These are phyloP conservation scores for Pterocarpus macrocarpus DNA, from an alignment of 306 rosid genomes.

Conservation along the genomic window DNA sequence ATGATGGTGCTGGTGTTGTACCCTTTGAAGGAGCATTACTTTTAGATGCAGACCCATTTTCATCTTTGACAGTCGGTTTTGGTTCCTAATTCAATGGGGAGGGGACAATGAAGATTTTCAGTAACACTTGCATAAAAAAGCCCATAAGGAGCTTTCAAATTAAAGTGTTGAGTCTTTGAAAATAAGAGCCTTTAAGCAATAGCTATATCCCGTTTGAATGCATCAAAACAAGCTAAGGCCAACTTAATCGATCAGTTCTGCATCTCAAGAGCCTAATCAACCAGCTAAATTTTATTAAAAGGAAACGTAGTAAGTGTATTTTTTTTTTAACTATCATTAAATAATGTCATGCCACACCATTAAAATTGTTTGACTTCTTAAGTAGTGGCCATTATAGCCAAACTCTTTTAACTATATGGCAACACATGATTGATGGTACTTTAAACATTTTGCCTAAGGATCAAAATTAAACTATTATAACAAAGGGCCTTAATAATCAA, in stretches of 20 bases:
- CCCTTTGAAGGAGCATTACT: conserved; percentile 62
- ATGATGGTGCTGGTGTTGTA: conserved; percentile 45
- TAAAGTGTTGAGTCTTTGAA: neutral
- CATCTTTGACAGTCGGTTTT: conserved; percentile 66
- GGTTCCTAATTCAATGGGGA: conserved; percentile 60
- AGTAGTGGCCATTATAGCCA: conserved; percentile 2
- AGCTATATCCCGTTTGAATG: conserved; percentile 11
- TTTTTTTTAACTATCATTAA: neutral
- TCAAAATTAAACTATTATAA: neutral
- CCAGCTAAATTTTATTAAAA: conserved; percentile 9
- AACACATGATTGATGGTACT: conserved; percentile 1
- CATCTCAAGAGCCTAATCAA: neutral
- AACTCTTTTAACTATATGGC: neutral
- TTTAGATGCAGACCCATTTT: conserved; percentile 58
- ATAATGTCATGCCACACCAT: conserved; percentile 18
- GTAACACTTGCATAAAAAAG: neutral
- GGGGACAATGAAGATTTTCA: conserved; percentile 28
- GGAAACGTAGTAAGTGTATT: neutral
- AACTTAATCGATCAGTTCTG: neutral
- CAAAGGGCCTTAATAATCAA: neutral
- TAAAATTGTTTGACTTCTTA: neutral
- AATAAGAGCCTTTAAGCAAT: neutral
- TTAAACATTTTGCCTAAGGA: neutral
- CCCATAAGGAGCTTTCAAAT: neutral
- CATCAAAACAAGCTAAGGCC: conserved; percentile 21